Conservation (phyloP, 1,284 basidiomycete species). For the Puccinia hordei region DNA sequence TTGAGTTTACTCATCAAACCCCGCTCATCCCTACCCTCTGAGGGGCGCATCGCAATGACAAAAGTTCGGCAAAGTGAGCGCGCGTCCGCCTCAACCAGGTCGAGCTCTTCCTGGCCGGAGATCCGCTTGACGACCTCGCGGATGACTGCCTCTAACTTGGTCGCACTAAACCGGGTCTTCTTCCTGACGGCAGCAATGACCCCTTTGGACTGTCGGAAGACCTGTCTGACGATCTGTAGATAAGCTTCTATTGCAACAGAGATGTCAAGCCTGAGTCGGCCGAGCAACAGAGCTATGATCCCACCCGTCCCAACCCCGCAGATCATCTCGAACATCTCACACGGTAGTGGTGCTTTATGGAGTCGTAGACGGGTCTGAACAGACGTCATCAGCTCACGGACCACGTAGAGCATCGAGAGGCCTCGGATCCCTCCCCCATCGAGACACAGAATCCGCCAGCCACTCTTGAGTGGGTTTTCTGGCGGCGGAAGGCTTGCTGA, state of each 20-base stretch:
- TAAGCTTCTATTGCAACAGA: constrained; percentile 51
- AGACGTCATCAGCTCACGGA: constrained; percentile 26
- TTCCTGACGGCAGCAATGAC: constrained; percentile 4
- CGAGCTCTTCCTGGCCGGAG: not conserved
- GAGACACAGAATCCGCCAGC: constrained; percentile 52
- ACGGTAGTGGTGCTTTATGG: constrained; percentile 34
- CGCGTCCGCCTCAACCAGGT: constrained; percentile 24
- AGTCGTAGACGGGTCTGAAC: constrained; percentile 26
- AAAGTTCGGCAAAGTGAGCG: constrained; percentile 32
- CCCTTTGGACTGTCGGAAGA: constrained; percentile 52
- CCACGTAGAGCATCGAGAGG: constrained; percentile 40
- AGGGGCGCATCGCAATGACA: constrained; percentile 23
- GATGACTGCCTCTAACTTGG: constrained; percentile 7
- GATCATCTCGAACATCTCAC: constrained; percentile 53
- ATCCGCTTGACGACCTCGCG: constrained; percentile 39
- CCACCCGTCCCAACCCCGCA: constrained; percentile 53
- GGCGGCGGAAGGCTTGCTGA: not conserved
- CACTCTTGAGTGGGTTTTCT: constrained; percentile 19
- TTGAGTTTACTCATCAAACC: constrained; percentile 11
- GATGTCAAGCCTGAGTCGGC: constrained; percentile 46
- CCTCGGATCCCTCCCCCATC: constrained; percentile 54
- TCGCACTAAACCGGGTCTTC: constrained; percentile 18
- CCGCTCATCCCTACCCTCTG: not conserved
- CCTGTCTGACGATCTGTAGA: constrained; percentile 46
- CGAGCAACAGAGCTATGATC: constrained; percentile 53